A percentile compares a stretch with the other conserved stretches of the same genome.
These are phyloP conservation scores for Mortierella hygrophila DNA, from an alignment of 192 early-diverging fungal species.

Conservation along the genomic window DNA sequence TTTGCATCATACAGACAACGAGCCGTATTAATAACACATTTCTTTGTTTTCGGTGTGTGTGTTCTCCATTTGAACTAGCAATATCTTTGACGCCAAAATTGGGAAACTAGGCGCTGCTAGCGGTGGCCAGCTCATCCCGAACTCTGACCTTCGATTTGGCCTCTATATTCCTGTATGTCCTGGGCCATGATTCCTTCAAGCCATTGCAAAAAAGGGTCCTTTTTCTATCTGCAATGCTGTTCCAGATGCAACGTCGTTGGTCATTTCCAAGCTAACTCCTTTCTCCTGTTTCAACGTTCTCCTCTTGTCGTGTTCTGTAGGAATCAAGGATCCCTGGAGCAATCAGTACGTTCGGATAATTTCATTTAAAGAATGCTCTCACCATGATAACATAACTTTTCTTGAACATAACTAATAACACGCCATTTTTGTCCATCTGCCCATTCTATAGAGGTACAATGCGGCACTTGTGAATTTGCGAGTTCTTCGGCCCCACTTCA, in stretches of 20 bases:
- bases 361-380: not conserved
- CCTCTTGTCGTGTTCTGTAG: not conserved
- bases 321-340: not conserved
- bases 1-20: not conserved
- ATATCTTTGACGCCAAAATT: slow-evolving; percentile 19
- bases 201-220: not conserved
- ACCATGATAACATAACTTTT: not conserved
- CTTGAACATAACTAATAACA: not conserved
- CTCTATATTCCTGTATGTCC: slow-evolving; percentile 26
- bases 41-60: not conserved
- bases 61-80: slow-evolving; percentile 13
- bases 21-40: not conserved
- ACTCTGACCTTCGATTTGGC: slow-evolving; percentile 30
- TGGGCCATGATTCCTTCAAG: not conserved
- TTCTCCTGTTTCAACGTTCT: not conserved
- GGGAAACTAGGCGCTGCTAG: slow-evolving; percentile 22
- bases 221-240: not conserved
- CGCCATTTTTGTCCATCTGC: not conserved
- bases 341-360: not conserved
- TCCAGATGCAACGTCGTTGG: not conserved
- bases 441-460: slow-evolving; percentile 5
- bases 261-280: not conserved
- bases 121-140: slow-evolving; percentile 19
- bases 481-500: not conserved
- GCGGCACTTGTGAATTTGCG: slow-evolving; percentile 16